Percentiles rank a stretch among this genome's conserved stretches.
These are phyloP conservation scores for Cryphonectria parasitica DNA, from an alignment of 2,329 filamentous ascomycete genomes.

Conservation along the genomic window DNA sequence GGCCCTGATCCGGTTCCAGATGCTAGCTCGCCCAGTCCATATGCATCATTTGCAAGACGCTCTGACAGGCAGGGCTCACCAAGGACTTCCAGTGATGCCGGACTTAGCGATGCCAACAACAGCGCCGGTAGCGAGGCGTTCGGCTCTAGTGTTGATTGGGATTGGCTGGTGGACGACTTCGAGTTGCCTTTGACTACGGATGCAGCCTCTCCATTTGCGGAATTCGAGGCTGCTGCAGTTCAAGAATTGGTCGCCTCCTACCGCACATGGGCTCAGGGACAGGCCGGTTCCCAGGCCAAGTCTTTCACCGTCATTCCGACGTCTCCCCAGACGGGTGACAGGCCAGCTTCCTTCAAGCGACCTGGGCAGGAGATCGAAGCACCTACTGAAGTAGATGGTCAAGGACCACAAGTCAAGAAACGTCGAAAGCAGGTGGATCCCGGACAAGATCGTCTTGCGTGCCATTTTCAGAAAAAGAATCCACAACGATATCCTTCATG, in stretches of 20 bases:
- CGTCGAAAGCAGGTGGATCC: background rate
- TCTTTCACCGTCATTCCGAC: background rate
- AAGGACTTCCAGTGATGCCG: too few species aligned
- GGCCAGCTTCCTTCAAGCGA: background rate
- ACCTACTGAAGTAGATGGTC: background rate
- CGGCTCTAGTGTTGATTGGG: background rate
- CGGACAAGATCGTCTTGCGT: background rate
- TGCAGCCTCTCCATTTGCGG: background rate
- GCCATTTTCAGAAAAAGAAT: conserved; percentile 16
- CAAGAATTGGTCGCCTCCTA: background rate
- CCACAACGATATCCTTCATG: conserved; percentile 9
- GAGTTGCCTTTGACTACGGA: background rate
- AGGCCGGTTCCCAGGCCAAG: background rate
- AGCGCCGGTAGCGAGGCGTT: background rate
- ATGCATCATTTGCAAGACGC: background rate
- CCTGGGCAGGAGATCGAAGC: background rate
- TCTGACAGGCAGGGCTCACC: background rate
- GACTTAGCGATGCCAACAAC: background rate
- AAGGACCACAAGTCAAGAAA: conserved; percentile 8
- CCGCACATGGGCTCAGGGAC: background rate
- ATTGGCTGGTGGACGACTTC: background rate
- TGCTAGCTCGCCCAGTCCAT: background rate
- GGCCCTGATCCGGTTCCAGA: background rate
- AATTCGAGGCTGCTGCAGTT: background rate
- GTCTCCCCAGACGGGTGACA: too few species aligned